Evolutionary conservation across 2,329 filamentous ascomycete species (phyloP).

Genomic region (Amylocarpus encephaloides): DNA sequence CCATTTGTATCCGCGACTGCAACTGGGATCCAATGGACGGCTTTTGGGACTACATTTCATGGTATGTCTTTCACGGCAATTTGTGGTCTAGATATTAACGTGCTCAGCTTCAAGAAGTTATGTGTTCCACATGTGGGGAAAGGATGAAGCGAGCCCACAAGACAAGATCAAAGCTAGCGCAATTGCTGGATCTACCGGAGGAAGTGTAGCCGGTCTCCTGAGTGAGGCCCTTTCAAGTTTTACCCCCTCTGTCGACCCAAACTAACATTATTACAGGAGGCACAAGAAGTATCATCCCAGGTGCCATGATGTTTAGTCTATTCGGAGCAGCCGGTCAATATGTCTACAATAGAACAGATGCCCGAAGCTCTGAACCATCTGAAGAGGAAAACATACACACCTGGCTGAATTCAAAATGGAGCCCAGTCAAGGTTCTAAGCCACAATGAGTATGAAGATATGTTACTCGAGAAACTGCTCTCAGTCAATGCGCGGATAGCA

Average conservation of each 20-base stretch:
- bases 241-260: background rate
- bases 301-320: conserved; percentile 51
- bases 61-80: conserved; percentile 41
- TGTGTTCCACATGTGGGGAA: conserved; percentile 42
- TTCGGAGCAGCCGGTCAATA: conserved; percentile 52
- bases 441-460: conserved; percentile 68
- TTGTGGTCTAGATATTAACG: conserved; percentile 3
- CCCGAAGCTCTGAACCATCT: conserved; percentile 21
- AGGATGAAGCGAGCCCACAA: conserved; percentile 37
- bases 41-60: conserved; percentile 70
- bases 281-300: conserved; percentile 48
- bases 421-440: conserved; percentile 61
- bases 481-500: conserved; percentile 69
- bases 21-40: conserved; percentile 75
- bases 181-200: conserved; percentile 65
- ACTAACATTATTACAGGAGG: conserved; percentile 39
- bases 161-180: conserved; percentile 64
- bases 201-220: conserved; percentile 45
- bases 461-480: conserved; percentile 64
- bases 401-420: conserved; percentile 57
- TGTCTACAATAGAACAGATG: conserved; percentile 46
- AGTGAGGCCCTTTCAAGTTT: background rate
- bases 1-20: conserved; percentile 66
- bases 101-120: conserved; percentile 43
- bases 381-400: conserved; percentile 23